Conservation (phyloP, 768 basidiomycete genomes). For the Podaxis sp. region DNA sequence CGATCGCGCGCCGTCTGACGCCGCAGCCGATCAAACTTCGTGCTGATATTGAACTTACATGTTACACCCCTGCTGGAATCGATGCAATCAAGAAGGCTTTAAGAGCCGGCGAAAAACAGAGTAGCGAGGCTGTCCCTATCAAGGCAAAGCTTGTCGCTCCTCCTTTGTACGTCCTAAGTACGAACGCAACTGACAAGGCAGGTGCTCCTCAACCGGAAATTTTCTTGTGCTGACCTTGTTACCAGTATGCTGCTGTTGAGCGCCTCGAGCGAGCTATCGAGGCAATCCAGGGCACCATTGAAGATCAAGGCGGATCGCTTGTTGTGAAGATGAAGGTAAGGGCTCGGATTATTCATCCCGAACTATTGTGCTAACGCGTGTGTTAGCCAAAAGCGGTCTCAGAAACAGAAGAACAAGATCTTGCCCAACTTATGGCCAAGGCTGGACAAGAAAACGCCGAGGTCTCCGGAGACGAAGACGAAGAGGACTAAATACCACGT, state of each 20-base stretch:
- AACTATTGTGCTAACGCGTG: background rate
- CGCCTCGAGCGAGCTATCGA: conserved; percentile 93
- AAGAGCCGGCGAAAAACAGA: conserved; percentile 82
- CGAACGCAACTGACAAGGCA: conserved; percentile 96
- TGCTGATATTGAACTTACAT: conserved; percentile 96
- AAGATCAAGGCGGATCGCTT: conserved; percentile 80
- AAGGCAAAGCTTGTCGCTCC: conserved; percentile 97
- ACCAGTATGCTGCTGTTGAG: conserved; percentile 83
- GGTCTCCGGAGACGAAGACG: conserved; percentile 92
- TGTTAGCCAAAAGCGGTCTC: conserved; percentile 93
- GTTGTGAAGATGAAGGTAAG: conserved; percentile 95
- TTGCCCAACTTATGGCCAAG: conserved; percentile 96
- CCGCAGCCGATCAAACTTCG: conserved; percentile 99
- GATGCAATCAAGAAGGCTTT: conserved; percentile 95
- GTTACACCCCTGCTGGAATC: conserved; percentile 93
- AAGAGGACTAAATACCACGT: conserved; percentile 43
- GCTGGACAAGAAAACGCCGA: conserved; percentile 93
- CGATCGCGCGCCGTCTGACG: conserved; percentile 92
- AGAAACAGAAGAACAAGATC: conserved; percentile 95
- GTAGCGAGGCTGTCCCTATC: conserved; percentile 90
- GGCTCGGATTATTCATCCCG: background rate
- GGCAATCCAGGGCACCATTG: conserved; percentile 81
- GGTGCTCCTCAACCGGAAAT: conserved; percentile 14
- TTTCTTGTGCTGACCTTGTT: background rate
- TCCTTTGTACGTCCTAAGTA: conserved; percentile 92